These are phyloP conservation scores for Agrostemma githago DNA, from an alignment of 148 eudicot genomes.

Conservation along the genomic window DNA sequence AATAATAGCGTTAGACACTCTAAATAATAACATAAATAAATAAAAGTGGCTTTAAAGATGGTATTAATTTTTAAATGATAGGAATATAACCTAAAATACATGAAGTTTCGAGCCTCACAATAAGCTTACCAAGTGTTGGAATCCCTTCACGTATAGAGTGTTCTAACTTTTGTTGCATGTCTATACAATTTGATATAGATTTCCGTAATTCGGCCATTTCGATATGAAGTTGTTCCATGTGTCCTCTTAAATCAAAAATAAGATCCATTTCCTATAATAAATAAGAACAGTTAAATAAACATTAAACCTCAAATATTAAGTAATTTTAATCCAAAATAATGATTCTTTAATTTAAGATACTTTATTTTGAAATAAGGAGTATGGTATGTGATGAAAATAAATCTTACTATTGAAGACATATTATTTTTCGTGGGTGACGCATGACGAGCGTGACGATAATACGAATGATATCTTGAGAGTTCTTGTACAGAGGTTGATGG, in stretches of 20 bases:
- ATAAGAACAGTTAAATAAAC: neutral
- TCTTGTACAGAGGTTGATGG: slow-evolving; percentile 33
- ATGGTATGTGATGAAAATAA: neutral
- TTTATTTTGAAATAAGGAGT: too few relatives aligned
- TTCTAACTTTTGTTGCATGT: slow-evolving; percentile 49
- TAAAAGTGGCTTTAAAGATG: neutral
- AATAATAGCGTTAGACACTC: too few relatives aligned
- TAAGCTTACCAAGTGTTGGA: slow-evolving; percentile 20
- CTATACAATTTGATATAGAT: slow-evolving; percentile 55
- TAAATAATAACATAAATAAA: too few relatives aligned
- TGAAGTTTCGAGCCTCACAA: slow-evolving; percentile 25
- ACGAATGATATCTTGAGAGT: slow-evolving; percentile 24
- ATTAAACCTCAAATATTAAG: neutral
- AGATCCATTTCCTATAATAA: slow-evolving; percentile 63
- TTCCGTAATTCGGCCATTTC: slow-evolving; percentile 63
- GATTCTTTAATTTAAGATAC: too few relatives aligned
- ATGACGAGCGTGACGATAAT: slow-evolving; percentile 21
- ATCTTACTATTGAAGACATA: slow-evolving; percentile 43
- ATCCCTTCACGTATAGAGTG: slow-evolving; percentile 37
- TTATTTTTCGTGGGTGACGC: slow-evolving; percentile 27
- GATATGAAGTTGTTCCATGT: slow-evolving; percentile 61
- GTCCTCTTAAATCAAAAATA: slow-evolving; percentile 53
- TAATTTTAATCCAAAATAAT: too few relatives aligned
- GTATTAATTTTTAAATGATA: neutral
- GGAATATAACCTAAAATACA: neutral